Evolutionary conservation across 116 monocot genomes (phyloP), one percentile per base, ranked within the genome.

Genomic region (Dioscorea cayenensis): DNA sequence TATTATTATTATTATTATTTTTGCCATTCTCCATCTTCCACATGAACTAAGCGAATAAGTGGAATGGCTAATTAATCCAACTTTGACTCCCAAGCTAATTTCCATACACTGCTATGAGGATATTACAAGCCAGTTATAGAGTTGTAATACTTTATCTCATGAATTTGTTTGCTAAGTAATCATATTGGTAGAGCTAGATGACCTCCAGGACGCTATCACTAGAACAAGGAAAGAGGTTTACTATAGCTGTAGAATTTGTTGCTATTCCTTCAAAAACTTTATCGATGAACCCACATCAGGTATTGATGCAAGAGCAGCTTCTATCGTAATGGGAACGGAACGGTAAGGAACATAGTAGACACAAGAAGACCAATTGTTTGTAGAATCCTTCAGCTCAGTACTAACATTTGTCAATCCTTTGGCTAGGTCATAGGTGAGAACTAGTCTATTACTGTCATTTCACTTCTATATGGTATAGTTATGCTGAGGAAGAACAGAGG

Each of bases 221-320:
- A 22, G 88, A 88, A 43, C 88, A 88, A 63, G 62, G 88, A 48
- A 88, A 88, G 66, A 84, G 88, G 71, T 60, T 86, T 71, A 86
- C 86, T 1, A 77, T 86, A 32, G 86, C 82, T 7, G 81, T 85
- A 25, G 84, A 87, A 64, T 78, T 87, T 51, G 84, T 87, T 29
- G 81, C 87, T 12, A 87, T 81, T 66, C 87, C 87, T 49, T 85
- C 84, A 5, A 85, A 81, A 51, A 85, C 81, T 85, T 85, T 72
- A 85, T 81, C 78, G 81, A 85, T 72, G 84, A 85, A 58, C 84
- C 84, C 19, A 85, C 84, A 38, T 85, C 84, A 14, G 84, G 84
- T 27, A 77, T 85, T 13, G 85, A 85, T 70, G 81, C 85, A 18
- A 71, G 85, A 43, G 85, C 81, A 4, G 85, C 81, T 38, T 81